Evolutionary conservation across 306 rosid species (phyloP).

Genomic region (Rosa chinensis): DNA sequence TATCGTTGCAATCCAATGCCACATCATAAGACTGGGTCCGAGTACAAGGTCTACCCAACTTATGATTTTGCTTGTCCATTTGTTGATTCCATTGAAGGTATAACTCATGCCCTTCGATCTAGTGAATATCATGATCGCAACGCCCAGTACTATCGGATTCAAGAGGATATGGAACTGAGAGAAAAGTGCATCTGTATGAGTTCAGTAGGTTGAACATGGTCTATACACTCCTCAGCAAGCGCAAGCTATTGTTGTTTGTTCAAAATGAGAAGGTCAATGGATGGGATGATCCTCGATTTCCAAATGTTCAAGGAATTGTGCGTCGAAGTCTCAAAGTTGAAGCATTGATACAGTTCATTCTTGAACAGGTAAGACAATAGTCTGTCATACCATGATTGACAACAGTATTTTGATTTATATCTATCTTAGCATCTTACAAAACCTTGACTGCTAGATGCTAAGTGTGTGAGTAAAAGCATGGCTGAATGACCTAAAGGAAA

Average conservation of each 20-base stretch:
- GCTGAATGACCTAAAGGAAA: background rate
- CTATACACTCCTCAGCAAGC: conserved; percentile 94
- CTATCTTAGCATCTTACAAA: background rate
- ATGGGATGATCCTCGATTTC: conserved; percentile 96
- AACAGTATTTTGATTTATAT: background rate
- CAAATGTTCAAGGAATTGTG: conserved; percentile 93
- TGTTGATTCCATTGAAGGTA: conserved; percentile 82
- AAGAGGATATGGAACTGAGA: conserved; percentile 75
- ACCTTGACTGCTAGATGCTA: background rate
- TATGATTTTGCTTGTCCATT: conserved; percentile 95
- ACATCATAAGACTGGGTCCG: conserved; percentile 90
- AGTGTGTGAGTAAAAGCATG: background rate
- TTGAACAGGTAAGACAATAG: conserved; percentile 67
- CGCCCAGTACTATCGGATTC: conserved; percentile 81
- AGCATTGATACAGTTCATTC: conserved; percentile 82
- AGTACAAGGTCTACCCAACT: conserved; percentile 87
- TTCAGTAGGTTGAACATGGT: conserved; percentile 92
- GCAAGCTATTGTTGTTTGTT: conserved; percentile 95
- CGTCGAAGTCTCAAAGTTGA: conserved; percentile 88
- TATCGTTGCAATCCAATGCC: conserved; percentile 89
- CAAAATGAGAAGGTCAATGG: conserved; percentile 90
- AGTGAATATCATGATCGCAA: conserved; percentile 96
- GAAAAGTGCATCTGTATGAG: conserved; percentile 77
- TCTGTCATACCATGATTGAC: conserved; percentile 9
- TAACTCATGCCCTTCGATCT: conserved; percentile 91